These are phyloP conservation scores for Soucietia sequanensis DNA, from an alignment of 805 yeast species.

Conservation along the genomic window DNA sequence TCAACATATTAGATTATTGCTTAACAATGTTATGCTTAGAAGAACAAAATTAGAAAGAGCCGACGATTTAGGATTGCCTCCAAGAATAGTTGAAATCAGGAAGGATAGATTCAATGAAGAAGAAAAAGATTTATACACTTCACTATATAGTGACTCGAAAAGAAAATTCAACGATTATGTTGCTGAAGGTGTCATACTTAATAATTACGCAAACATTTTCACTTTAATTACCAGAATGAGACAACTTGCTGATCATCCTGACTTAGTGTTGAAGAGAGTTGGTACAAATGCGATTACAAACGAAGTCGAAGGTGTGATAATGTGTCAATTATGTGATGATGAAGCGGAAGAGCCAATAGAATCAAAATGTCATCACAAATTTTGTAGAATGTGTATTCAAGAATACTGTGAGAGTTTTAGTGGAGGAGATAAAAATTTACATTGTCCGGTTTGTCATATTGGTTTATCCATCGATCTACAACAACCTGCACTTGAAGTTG, in stretches of 20 bases:
- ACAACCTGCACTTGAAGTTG: slow-evolving; percentile 80
- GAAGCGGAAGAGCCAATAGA: slow-evolving; percentile 98
- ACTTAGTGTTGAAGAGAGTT: slow-evolving; percentile 76
- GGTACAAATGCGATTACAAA: slow-evolving; percentile 35
- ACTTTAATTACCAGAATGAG: slow-evolving; percentile 96
- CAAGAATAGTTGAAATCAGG: slow-evolving; percentile 87
- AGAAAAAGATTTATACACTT: slow-evolving; percentile 88
- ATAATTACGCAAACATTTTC: slow-evolving; percentile 95
- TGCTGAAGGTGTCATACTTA: slow-evolving; percentile 93
- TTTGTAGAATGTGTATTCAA: slow-evolving; percentile 87
- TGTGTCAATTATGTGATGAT: slow-evolving; percentile 94
- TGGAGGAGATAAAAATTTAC: slow-evolving; percentile 57
- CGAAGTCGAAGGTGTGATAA: slow-evolving; percentile 54
- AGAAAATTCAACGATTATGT: slow-evolving; percentile 90
- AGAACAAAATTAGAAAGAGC: slow-evolving; percentile 96
- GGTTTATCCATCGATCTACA: slow-evolving; percentile 86
- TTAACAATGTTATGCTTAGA: slow-evolving; percentile 84
- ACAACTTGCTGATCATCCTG: slow-evolving; percentile 98
- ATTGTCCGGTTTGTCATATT: slow-evolving; percentile 96
- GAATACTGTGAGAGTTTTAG: slow-evolving; percentile 85
- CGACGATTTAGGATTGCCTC: slow-evolving; percentile 96
- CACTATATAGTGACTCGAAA: slow-evolving; percentile 81
- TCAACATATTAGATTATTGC: slow-evolving; percentile 66
- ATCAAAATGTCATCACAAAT: slow-evolving; percentile 89
- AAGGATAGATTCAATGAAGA: slow-evolving; percentile 89